phyloP scores from a whole-genome alignment of 2,329 filamentous ascomycete genomes.

The Whalleya microplaca region DNA sequence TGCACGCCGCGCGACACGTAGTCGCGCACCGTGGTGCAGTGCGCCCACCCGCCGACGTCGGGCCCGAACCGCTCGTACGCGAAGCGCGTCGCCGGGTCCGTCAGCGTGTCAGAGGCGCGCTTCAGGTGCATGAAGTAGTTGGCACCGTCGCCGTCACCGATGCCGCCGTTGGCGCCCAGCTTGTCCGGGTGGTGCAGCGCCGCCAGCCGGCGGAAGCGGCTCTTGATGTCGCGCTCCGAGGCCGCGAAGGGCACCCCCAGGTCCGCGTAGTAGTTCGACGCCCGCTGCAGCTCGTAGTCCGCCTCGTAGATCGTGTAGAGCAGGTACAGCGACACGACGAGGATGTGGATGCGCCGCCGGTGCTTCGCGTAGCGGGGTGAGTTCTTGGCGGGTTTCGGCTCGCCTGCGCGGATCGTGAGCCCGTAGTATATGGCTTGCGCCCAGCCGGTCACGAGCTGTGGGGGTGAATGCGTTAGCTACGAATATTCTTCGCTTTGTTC shows the following conservation, averaged over 20 bases:
- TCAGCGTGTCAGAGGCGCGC: conserved; percentile 78
- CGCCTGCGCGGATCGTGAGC: conserved; percentile 86
- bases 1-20: conserved; percentile 70
- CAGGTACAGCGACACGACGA: conserved; percentile 83
- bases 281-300: conserved; percentile 74
- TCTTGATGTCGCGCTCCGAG: conserved; percentile 78
- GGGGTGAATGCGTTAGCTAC: conserved; percentile 15
- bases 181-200: conserved; percentile 86
- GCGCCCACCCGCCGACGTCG: conserved; percentile 66
- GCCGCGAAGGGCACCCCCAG: conserved; percentile 72
- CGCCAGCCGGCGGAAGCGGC: conserved; percentile 78
- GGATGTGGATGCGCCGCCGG: conserved; percentile 79
- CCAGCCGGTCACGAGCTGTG: conserved; percentile 75
- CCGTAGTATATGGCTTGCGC: conserved; percentile 83
- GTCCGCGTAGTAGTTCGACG: conserved; percentile 77
- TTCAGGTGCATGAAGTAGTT: conserved; percentile 80
- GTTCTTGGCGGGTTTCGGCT: conserved; percentile 74
- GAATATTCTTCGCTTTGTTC: neutral
- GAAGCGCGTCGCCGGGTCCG: conserved; percentile 77
- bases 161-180: conserved; percentile 42
- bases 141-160: conserved; percentile 40
- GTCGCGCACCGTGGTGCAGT: conserved; percentile 71
- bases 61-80: conserved; percentile 91
- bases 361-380: conserved; percentile 71
- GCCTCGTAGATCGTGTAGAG: conserved; percentile 92